Evolutionary conservation across 2,329 filamentous ascomycete species (phyloP), one percentile per base, ranked within the genome.

Genomic region (Fusarium sp.): DNA sequence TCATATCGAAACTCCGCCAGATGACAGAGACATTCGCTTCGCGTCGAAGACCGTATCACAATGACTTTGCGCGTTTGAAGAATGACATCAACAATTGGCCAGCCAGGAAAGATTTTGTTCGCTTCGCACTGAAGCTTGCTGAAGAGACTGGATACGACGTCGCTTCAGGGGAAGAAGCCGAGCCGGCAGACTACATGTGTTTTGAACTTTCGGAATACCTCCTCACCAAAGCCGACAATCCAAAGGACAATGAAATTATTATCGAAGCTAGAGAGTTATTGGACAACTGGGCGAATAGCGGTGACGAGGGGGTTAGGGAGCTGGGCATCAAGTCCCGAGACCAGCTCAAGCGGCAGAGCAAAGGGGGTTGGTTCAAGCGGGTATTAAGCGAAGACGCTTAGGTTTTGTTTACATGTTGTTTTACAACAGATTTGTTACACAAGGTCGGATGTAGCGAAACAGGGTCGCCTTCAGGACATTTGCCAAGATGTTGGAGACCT

Each of bases 11-110:
- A 24, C 39, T 80, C 4, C 74, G 71, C 11, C 37, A 24, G 1
- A 63, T 76, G 2, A 62, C 78, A 4, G 58, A 64, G 2, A 18
- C 24, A 29, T 75, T 81, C 1, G 69, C 60, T 1, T 37, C 9
- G 1, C 71, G 73, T 1, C 67, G 37, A 9, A 56, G 37, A 9
- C 79, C 76, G 1, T 80, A 81, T 22, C 79, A 81, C 37, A 45
- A 61, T 0, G 76, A 80, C 24, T 74, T 80, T 31, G 18, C 52
- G 9, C 41, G 52, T 1, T 58, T 78, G 8, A 78, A 73, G 22
- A 43, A 50, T 6, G 65, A 67, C n/a, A 29, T 78, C 3, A 20
- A 66, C 1, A 35, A 50, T n/a, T 68, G 67, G 45, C 67, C 65
- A 2, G 10, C 24, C 2, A 13, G 29, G n/a, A 6, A 43, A 11